phyloP scores from a whole-genome alignment of 1,284 basidiomycete genomes.

The Ustanciosporium gigantosporum region DNA sequence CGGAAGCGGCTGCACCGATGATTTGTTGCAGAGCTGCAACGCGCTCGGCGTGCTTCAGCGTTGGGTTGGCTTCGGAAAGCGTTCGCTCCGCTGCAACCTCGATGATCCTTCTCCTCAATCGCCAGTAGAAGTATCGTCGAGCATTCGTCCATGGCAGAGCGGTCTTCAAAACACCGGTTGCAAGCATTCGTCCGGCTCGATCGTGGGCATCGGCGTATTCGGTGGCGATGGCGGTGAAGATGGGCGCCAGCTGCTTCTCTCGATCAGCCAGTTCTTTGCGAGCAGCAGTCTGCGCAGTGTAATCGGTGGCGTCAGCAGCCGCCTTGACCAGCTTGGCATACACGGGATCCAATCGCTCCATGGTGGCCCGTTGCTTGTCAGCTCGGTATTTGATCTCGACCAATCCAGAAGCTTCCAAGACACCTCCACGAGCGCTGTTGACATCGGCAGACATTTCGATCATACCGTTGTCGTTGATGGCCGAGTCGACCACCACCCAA shows the following conservation, averaged over 20 bases:
- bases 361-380: constrained; percentile 83
- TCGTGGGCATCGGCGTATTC: constrained; percentile 97
- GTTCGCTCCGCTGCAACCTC: constrained; percentile 45
- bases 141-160: constrained; percentile 72
- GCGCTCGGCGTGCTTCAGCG: constrained; percentile 51
- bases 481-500: constrained; percentile 98
- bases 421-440: constrained; percentile 86
- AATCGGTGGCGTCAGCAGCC: constrained; percentile 69
- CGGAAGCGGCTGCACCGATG: constrained; percentile 39
- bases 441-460: constrained; percentile 91
- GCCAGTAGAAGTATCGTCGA: constrained; percentile 90
- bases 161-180: constrained; percentile 84
- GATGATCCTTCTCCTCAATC: constrained; percentile 69
- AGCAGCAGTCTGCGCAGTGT: constrained; percentile 62
- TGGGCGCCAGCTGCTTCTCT: constrained; percentile 81
- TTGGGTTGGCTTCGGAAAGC: constrained; percentile 55
- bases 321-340: constrained; percentile 81
- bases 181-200: constrained; percentile 94
- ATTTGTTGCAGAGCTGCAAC: constrained; percentile 44
- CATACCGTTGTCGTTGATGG: constrained; percentile 87
- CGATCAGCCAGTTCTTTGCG: constrained; percentile 74
- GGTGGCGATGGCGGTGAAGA: constrained; percentile 90
- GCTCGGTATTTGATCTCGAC: constrained; percentile 68
- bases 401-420: constrained; percentile 91
- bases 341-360: constrained; percentile 87